Evolutionary conservation across 495 filamentous ascomycete species (phyloP).

Genomic region (Cercophora scortea): DNA sequence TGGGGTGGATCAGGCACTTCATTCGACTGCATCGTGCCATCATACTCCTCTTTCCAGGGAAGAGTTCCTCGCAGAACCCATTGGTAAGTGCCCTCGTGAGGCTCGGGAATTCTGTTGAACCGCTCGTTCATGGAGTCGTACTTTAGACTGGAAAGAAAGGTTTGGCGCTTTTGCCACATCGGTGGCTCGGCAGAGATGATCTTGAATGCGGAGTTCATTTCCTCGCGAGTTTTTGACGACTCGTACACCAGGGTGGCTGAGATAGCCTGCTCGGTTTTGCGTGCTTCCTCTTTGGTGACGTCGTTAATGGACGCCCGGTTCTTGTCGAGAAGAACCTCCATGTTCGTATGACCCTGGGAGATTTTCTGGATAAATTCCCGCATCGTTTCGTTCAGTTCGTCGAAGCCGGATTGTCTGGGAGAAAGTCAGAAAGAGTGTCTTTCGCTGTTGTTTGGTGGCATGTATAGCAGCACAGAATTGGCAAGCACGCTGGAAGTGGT

Average conservation of each 20-base stretch:
- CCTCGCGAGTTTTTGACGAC: background rate
- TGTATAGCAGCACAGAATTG: too few relatives aligned
- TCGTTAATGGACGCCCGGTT: background rate
- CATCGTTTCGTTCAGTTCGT: background rate
- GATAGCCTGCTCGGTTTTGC: background rate
- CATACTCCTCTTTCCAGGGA: background rate
- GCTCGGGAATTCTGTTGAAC: constrained; percentile 10
- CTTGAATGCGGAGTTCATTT: background rate
- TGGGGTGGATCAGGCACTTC: too few relatives aligned
- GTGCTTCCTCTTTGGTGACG: background rate
- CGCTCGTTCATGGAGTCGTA: constrained; percentile 17
- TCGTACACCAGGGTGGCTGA: background rate
- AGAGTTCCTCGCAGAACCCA: constrained; percentile 21
- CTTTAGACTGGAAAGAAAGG: constrained; percentile 13
- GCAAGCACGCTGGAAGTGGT: too few relatives aligned
- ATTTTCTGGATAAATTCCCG: background rate
- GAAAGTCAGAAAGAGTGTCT: too few relatives aligned
- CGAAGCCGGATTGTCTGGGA: background rate
- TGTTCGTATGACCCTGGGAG: background rate
- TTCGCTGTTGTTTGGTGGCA: too few relatives aligned
- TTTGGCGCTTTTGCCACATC: background rate
- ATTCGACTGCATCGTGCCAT: too few relatives aligned
- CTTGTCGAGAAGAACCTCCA: background rate
- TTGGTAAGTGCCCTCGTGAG: constrained; percentile 20
- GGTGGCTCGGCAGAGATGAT: background rate